Conservation (phyloP, 768 basidiomycete genomes). For the Hericium coralloides region DNA sequence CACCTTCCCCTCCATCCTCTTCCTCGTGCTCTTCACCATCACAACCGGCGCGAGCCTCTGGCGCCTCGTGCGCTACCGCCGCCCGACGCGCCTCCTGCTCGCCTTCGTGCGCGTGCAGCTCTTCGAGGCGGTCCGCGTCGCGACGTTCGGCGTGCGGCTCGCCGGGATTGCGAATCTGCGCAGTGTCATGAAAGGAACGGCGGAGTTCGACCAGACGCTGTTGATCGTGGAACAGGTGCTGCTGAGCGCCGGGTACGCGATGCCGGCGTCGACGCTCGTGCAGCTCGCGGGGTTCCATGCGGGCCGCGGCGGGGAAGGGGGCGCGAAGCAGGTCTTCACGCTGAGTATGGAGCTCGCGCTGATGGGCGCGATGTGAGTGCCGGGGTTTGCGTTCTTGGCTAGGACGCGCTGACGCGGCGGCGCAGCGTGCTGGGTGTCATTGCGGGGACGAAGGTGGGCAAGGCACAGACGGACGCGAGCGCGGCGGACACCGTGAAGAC, state of each 20-base stretch:
- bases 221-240: background rate
- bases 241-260: background rate
- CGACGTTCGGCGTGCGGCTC: background rate
- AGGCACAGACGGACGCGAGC: background rate
- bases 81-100: background rate
- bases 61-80: background rate
- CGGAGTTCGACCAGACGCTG: background rate
- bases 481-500: background rate
- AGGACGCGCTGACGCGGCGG: background rate
- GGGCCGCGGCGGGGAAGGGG: background rate
- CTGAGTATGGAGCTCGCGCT: background rate
- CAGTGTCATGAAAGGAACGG: background rate
- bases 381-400: background rate
- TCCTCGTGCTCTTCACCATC: background rate
- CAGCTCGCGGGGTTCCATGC: background rate
- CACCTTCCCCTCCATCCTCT: background rate
- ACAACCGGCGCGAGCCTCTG: background rate
- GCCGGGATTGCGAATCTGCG: background rate
- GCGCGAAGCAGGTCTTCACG: background rate
- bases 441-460: background rate
- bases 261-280: background rate
- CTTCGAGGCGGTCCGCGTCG: background rate
- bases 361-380: background rate
- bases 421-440: background rate
- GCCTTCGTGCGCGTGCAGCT: background rate